Percentiles rank a stretch among this genome's conserved stretches.
Evolutionary conservation across 495 filamentous ascomycete genomes (phyloP).

Genomic region (Parmelia sp.): DNA sequence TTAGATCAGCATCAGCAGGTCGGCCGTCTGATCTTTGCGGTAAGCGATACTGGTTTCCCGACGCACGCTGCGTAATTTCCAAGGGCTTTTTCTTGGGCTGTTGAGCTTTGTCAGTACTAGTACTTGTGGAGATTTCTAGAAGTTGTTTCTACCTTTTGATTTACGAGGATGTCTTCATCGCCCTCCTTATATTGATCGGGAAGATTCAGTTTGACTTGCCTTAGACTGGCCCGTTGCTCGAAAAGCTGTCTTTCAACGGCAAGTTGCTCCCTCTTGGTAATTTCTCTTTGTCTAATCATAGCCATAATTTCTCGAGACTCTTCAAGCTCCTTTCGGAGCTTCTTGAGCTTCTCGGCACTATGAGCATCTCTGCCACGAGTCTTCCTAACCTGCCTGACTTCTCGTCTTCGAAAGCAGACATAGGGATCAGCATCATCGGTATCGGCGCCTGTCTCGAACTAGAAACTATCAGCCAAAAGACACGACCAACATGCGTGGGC

Average conservation of each 20-base stretch:
- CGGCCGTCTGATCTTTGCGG: conserved; percentile 65
- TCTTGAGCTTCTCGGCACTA: conserved; percentile 88
- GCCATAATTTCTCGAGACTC: conserved; percentile 74
- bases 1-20: conserved; percentile 67
- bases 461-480: conserved; percentile 28
- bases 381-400: conserved; percentile 89
- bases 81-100: conserved; percentile 63
- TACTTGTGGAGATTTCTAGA: conserved; percentile 6
- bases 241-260: conserved; percentile 69
- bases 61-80: conserved; percentile 51
- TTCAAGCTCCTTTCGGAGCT: conserved; percentile 85
- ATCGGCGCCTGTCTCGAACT: conserved; percentile 87
- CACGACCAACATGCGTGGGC: neutral
- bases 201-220: conserved; percentile 79
- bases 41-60: conserved; percentile 55
- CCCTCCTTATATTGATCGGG: conserved; percentile 70
- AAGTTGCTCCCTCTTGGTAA: conserved; percentile 69
- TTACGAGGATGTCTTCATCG: conserved; percentile 85
- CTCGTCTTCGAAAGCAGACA: conserved; percentile 94
- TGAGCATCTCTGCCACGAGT: conserved; percentile 90
- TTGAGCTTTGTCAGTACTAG: conserved; percentile 38
- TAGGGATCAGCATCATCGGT: conserved; percentile 95
- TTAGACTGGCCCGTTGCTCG: conserved; percentile 68
- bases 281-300: conserved; percentile 70
- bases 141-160: conserved; percentile 67